phyloP scores from a whole-genome alignment of 768 basidiomycete genomes.

The Cubamyces lactineus region DNA sequence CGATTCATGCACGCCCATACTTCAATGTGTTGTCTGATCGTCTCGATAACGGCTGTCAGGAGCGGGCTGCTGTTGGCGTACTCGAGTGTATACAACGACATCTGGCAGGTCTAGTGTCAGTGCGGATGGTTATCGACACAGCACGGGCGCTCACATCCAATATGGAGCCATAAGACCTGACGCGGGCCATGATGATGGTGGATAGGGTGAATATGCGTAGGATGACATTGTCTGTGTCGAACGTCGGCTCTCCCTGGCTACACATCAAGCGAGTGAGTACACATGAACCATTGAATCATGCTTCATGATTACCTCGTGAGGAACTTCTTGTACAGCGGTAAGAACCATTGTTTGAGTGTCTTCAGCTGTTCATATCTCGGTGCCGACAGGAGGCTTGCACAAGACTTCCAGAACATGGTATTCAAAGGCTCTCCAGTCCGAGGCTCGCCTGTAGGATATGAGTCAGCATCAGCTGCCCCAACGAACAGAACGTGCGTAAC shows the following conservation, averaged over 20 bases:
- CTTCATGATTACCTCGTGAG: conserved; percentile 41
- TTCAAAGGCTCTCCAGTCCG: conserved; percentile 10
- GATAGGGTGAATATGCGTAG: conserved; percentile 59
- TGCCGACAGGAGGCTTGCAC: conserved; percentile 52
- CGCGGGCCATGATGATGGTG: conserved; percentile 60
- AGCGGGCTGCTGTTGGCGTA: conserved; percentile 54
- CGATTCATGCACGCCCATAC: conserved; percentile 82
- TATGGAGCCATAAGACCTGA: conserved; percentile 67
- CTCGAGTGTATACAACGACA: conserved; percentile 49
- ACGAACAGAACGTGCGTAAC: not conserved
- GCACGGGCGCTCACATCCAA: conserved; percentile 57
- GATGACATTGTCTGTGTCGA: conserved; percentile 33
- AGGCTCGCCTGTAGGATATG: conserved; percentile 19
- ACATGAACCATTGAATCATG: conserved; percentile 13
- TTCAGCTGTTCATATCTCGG: conserved; percentile 77
- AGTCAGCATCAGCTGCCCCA: not conserved
- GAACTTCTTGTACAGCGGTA: conserved; percentile 64
- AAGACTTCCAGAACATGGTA: conserved; percentile 39
- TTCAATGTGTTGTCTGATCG: conserved; percentile 67
- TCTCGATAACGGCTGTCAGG: conserved; percentile 66
- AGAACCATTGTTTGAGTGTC: conserved; percentile 70
- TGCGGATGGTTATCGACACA: not conserved
- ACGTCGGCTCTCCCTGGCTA: conserved; percentile 14
- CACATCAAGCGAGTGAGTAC: not conserved
- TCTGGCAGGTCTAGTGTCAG: conserved; percentile 24